These are phyloP conservation scores for Apium graveolens DNA, from an alignment of 129 eudicot genomes.

Conservation along the genomic window DNA sequence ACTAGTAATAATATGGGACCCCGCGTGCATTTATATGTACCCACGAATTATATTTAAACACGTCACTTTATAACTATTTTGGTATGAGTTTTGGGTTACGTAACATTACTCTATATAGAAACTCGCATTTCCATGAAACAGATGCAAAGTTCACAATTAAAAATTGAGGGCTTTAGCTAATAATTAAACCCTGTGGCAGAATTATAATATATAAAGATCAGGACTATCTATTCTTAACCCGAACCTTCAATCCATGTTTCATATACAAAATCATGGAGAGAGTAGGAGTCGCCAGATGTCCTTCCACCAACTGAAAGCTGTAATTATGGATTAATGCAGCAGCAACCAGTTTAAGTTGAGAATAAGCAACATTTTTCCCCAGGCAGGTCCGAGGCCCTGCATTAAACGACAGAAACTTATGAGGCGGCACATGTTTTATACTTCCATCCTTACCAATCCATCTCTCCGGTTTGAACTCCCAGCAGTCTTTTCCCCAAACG, in stretches of 20 bases:
- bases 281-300: constrained; percentile 18
- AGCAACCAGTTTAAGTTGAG: constrained; percentile 20
- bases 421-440: constrained; percentile 13
- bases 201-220: too few relatives aligned
- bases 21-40: too few relatives aligned
- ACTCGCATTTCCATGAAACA: too few relatives aligned
- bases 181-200: too few relatives aligned
- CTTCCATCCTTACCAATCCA: constrained; percentile 2
- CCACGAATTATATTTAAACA: too few relatives aligned
- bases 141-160: too few relatives aligned
- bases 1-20: too few relatives aligned
- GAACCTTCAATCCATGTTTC: constrained; percentile 27
- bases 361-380: constrained; percentile 17
- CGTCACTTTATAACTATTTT: too few relatives aligned
- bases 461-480: constrained; percentile 25
- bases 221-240: neutral
- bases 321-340: constrained; percentile 18
- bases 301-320: constrained; percentile 20
- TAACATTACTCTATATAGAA: too few relatives aligned
- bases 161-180: too few relatives aligned
- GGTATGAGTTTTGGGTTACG: too few relatives aligned
- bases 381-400: constrained; percentile 7
- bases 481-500: constrained; percentile 26
- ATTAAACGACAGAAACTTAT: constrained; percentile 27
- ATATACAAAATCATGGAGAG: constrained; percentile 23